Conservation (phyloP, 306 rosid species). For the Quercus cerris region DNA sequence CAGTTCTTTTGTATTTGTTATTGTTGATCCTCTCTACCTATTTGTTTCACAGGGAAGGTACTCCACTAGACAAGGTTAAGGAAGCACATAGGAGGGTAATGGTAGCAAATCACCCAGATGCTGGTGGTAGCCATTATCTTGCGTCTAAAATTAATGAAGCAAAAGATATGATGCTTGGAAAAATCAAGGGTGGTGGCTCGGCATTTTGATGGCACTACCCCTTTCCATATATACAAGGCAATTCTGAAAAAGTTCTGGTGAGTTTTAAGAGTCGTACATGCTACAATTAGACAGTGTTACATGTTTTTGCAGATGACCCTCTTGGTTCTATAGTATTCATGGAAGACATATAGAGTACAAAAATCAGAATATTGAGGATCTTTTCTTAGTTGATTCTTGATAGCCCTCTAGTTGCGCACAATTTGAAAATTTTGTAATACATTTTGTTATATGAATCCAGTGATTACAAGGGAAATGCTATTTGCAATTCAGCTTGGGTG, state of each 20-base stretch:
- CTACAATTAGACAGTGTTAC: background rate
- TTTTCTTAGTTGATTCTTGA: background rate
- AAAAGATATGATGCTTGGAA: slow-evolving; percentile 68
- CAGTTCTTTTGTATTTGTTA: background rate
- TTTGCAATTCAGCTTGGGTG: background rate
- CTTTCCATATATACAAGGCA: background rate
- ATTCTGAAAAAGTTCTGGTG: background rate
- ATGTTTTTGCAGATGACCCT: background rate
- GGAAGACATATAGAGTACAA: too few relatives aligned
- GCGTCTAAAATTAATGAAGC: slow-evolving; percentile 95
- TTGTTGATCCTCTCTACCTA: background rate
- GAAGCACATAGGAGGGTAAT: slow-evolving; percentile 96
- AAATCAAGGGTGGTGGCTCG: slow-evolving; percentile 56
- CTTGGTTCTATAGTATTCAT: background rate
- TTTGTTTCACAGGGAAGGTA: slow-evolving; percentile 45
- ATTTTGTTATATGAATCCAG: background rate
- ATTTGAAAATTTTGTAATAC: background rate
- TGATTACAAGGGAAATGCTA: background rate
- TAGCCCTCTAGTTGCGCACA: background rate
- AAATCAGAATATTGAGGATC: background rate
- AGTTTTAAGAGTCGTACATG: background rate
- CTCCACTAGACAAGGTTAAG: slow-evolving; percentile 61
- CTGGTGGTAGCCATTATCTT: slow-evolving; percentile 94
- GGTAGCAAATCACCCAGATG: slow-evolving; percentile 97
- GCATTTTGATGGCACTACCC: slow-evolving; percentile 52